Percentiles rank a stretch among this genome's conserved stretches.
These are phyloP conservation scores for Ottelia alismoides DNA, from an alignment of 106 monocot species.

Conservation along the genomic window DNA sequence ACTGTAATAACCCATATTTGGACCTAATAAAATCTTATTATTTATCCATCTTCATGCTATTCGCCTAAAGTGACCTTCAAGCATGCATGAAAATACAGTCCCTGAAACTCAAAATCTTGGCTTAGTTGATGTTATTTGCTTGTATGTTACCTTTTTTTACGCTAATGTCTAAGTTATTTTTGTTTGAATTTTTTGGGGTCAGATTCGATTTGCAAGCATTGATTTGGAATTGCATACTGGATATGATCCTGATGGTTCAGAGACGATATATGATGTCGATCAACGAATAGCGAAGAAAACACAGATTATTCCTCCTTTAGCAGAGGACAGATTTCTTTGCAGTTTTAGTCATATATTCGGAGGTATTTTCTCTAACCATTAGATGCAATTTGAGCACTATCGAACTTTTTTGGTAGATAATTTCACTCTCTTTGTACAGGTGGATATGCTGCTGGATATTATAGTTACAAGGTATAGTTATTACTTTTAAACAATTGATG, in stretches of 20 bases:
- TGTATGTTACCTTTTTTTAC: neutral
- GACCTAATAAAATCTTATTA: no score
- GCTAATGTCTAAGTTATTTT: no score
- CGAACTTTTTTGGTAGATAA: no score
- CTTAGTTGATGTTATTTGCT: neutral
- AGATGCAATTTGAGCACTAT: no score
- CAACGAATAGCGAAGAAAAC: conserved; percentile 57
- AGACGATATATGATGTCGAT: conserved; percentile 79
- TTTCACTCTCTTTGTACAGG: conserved; percentile 21
- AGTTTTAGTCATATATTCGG: conserved; percentile 98
- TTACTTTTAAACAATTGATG: neutral
- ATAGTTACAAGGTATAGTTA: conserved; percentile 87
- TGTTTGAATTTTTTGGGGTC: no score
- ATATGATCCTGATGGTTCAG: conserved; percentile 58
- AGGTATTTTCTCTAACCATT: conserved; percentile 55
- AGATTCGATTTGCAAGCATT: conserved; percentile 77
- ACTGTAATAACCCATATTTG: no score
- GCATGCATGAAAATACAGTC: no score
- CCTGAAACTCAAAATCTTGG: no score
- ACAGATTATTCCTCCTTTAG: conserved; percentile 66
- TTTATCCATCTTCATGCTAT: no score
- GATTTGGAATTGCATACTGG: conserved; percentile 92
- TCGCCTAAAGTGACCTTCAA: no score
- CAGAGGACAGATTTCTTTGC: conserved; percentile 93
- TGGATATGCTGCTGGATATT: conserved; percentile 99